Percentiles rank a stretch among this genome's conserved stretches.
Conservation (phyloP, 2,329 filamentous ascomycete species). For the Cladosporium sp. region DNA sequence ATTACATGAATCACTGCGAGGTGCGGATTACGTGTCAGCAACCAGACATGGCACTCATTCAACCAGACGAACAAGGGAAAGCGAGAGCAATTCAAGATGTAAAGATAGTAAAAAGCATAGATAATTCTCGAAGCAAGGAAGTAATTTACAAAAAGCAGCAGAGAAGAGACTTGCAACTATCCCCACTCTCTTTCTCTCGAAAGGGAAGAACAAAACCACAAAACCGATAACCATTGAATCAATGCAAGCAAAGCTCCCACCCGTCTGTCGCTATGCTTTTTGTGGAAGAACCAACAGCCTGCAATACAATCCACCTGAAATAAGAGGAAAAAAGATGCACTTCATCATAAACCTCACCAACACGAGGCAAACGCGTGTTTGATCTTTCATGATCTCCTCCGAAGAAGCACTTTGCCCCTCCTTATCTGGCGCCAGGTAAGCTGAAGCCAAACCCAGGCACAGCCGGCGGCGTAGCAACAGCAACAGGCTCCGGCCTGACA, state of each 20-base stretch:
- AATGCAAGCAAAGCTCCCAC: background rate
- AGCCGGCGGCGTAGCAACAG: constrained; percentile 41
- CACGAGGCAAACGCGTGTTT: background rate
- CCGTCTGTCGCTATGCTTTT: constrained; percentile 3
- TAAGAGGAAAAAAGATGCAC: background rate
- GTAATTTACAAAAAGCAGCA: background rate
- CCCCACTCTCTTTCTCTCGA: background rate
- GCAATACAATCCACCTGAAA: background rate
- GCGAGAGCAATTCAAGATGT: background rate
- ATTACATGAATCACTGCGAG: no score
- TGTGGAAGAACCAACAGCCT: background rate
- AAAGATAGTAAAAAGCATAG: background rate
- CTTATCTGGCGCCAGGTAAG: constrained; percentile 22
- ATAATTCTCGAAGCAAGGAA: background rate
- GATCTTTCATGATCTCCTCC: background rate
- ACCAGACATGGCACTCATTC: background rate
- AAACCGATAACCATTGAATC: background rate
- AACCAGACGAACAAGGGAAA: background rate
- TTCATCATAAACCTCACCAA: background rate
- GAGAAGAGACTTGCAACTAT: background rate
- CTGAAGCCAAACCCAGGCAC: constrained; percentile 43
- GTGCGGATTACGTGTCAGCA: no score
- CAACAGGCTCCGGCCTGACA: constrained; percentile 38
- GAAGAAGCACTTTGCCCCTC: background rate
- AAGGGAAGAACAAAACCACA: background rate